Base-by-base conservation (phyloP, 495 filamentous ascomycete genomes). In the Immersiella caudata region DNA sequence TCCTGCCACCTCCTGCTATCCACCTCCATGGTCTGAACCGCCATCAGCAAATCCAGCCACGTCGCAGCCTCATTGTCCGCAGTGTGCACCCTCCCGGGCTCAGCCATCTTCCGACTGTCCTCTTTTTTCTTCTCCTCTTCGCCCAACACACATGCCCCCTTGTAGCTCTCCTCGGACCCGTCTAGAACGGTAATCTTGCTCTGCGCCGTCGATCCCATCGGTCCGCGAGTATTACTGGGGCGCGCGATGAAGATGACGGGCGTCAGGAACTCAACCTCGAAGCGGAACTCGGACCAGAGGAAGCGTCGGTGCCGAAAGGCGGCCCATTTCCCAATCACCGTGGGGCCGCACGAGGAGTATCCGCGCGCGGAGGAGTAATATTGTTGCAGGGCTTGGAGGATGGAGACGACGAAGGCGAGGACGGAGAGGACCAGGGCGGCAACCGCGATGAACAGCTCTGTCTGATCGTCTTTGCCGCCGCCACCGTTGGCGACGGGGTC, bases 231-330 rank as follows among this genome's bases (percentile, higher is more conserved):
- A 66, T 81, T 81, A 36, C 65, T 61, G 27, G 72, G 70, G 7
- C 69, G 62, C 22, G 79, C 75, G 22, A 79, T 70, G 35, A 83
- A 80, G 49, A 83, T 77, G 55, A 81, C 73, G 20, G 80, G 80
- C 2, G 76, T 74, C 67, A 80, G 78, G 66, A 81, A 82, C 7
- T 78, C 70, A 29, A 81, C 77, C 60, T 82, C 80, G 36, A 79
- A 73, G 46, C 78, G 71, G 25, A 82, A 75, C 67, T 77, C 75
- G 20, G 66, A 33, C 73, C 70, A 75, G 8, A 72, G 68, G 51
- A 78, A 65, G 21, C 67, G 71, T 2, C 78, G 77, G 25, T 74
- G 74, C 4, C 78, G 77, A 33, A 73, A 68, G 40, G 54, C 60
- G 1, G 78, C 77, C 80, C 78, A 82, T 16, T 67, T 65, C 2